A percentile compares a stretch with the other conserved stretches of the same genome.
These are phyloP conservation scores for Epicoccum nigrum DNA, from an alignment of 2,329 filamentous ascomycete species.

Conservation along the genomic window DNA sequence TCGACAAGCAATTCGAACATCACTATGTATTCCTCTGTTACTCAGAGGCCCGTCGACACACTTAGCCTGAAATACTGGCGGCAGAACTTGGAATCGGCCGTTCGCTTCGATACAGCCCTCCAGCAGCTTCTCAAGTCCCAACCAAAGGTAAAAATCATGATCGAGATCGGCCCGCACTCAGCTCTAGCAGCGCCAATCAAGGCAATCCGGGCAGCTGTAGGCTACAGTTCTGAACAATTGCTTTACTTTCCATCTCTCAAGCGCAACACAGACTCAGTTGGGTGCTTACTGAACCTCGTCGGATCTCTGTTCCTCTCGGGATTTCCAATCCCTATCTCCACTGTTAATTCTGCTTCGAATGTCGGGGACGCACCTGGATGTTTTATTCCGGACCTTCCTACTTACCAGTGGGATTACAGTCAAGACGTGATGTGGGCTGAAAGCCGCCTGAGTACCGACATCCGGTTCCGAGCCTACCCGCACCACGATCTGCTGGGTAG, in stretches of 20 bases:
- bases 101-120: neutral
- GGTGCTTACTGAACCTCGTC: neutral
- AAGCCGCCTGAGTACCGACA: slow-evolving; percentile 7
- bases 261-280: neutral
- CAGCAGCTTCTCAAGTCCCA: neutral
- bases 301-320: neutral
- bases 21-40: neutral
- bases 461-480: slow-evolving; percentile 22
- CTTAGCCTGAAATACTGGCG: neutral
- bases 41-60: neutral
- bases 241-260: neutral
- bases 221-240: neutral
- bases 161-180: neutral
- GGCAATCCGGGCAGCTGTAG: neutral
- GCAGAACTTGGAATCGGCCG: neutral
- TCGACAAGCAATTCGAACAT: neutral
- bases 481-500: slow-evolving; percentile 27
- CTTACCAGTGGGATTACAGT: slow-evolving; percentile 19
- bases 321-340: neutral
- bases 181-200: neutral
- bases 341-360: no score
- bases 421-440: slow-evolving; percentile 12
- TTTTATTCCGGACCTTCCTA: slow-evolving; percentile 11
- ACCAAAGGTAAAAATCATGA: neutral
- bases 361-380: no score